Evolutionary conservation across 2,329 filamentous ascomycete genomes (phyloP), one percentile per base, ranked within the genome.

Genomic region (Knoxdaviesia proteae): DNA sequence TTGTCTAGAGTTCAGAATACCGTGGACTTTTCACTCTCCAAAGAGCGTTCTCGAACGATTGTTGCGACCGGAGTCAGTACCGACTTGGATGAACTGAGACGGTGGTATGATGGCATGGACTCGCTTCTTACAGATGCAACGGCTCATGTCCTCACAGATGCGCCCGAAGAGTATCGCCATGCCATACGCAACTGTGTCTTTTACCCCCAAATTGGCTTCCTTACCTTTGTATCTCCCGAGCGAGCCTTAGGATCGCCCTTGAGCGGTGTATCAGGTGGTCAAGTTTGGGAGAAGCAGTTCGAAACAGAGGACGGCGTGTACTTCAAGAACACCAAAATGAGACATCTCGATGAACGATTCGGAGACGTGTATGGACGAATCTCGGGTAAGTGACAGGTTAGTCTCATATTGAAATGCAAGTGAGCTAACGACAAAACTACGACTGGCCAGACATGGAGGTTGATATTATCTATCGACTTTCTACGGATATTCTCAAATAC

Each of bases 181-280:
- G 65, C 70, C 46, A 59, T 78, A 9, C 64, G 68, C 34, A 87
- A 87, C 43, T 92, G 92, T 47, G 80, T 90, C 11, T 94, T 90
- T 55, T 80, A 93, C 47, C 88, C 87, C 0, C 86, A 94, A 52
- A 72, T 94, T 35, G 90, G 90, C 0, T 98, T 94, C 54, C 69
- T 94, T 35, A 81, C 86, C 3, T 76, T 80, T 0, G 76, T 93
- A 10, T 69, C 69, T 2, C 57, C 77, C 4, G 71, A 84, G 49
- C 45, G 47, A 7, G 51, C 57, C 1, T 74, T 69, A 2, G 73
- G 74, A 0, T 61, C 66, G 39, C 69, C 72, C 0, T 61, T 71
- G 7, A 87, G 79, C 49, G 67, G 74, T 49, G 82, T 67, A 0
- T 55, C 63, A 4, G 54, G 61, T 1, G 63, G 67, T 10, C 75